Percentiles rank a stretch among this genome's conserved stretches.
phyloP scores from a whole-genome alignment of 2,329 filamentous ascomycete genomes.

The Fusarium sp. region DNA sequence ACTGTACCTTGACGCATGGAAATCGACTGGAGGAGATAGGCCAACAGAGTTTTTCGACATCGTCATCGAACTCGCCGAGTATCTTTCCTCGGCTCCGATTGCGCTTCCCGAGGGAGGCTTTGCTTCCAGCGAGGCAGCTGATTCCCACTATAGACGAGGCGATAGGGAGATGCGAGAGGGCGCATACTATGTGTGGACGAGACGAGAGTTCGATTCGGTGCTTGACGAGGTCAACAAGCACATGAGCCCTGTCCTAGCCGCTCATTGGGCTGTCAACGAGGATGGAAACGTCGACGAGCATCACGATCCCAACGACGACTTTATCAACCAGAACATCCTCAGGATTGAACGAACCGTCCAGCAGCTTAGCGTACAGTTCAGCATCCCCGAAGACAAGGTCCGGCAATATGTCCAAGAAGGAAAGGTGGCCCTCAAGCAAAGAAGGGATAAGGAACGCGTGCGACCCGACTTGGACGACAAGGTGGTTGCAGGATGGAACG shows the following conservation, averaged over 20 bases:
- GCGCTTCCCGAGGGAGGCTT: constrained; percentile 79
- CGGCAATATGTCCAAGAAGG: constrained; percentile 75
- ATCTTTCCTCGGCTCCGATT: constrained; percentile 80
- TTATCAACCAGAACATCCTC: constrained; percentile 92
- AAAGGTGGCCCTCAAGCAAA: constrained; percentile 74
- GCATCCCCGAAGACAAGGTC: constrained; percentile 76
- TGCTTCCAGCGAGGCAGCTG: constrained; percentile 89
- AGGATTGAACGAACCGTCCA: constrained; percentile 75
- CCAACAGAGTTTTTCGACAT: constrained; percentile 81
- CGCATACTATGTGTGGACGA: constrained; percentile 94
- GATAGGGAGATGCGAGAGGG: constrained; percentile 89
- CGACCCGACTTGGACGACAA: constrained; percentile 88
- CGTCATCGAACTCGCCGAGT: constrained; percentile 86
- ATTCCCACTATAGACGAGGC: constrained; percentile 79
- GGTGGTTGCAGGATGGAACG: constrained; percentile 88
- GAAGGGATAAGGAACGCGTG: constrained; percentile 80
- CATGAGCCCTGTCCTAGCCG: constrained; percentile 79
- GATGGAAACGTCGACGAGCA: constrained; percentile 88
- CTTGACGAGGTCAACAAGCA: constrained; percentile 64
- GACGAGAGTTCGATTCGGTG: constrained; percentile 84
- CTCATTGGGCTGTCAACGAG: constrained; percentile 85
- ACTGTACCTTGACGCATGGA: constrained; percentile 88
- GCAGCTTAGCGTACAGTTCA: constrained; percentile 80
- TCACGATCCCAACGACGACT: constrained; percentile 92
- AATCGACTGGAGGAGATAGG: constrained; percentile 62